Conservation (phyloP, 75 land plant species). For the Larix kaempferi region DNA sequence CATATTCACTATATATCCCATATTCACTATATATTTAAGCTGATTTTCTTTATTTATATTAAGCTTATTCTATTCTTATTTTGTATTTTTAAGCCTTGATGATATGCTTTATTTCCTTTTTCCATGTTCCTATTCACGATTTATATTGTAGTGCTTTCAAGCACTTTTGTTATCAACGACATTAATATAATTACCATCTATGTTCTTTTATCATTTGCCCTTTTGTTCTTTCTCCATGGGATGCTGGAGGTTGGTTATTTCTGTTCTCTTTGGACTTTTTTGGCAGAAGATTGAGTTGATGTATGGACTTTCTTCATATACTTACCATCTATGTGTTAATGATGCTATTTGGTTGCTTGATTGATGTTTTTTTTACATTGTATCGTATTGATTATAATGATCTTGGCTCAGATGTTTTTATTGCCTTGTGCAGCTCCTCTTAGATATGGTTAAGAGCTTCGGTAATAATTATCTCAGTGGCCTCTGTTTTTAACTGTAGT, state of each 20-base stretch:
- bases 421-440: constrained; percentile 59
- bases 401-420: neutral
- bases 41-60: too few species aligned
- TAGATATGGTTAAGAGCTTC: constrained; percentile 49
- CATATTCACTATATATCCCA: too few species aligned
- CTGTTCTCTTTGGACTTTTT: too few species aligned
- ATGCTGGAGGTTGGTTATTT: too few species aligned
- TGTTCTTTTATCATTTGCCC: too few species aligned
- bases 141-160: neutral
- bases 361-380: neutral
- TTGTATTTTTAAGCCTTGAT: neutral
- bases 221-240: too few species aligned
- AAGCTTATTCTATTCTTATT: neutral
- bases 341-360: neutral
- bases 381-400: neutral
- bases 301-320: too few species aligned
- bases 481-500: constrained; percentile 73
- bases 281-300: too few species aligned
- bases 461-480: constrained; percentile 58
- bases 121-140: neutral
- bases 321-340: neutral
- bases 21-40: too few species aligned
- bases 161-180: neutral
- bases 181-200: neutral
- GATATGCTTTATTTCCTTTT: neutral